Evolutionary conservation across 179 eudicot species (phyloP).

Genomic region (Monotropa hypopitys): DNA sequence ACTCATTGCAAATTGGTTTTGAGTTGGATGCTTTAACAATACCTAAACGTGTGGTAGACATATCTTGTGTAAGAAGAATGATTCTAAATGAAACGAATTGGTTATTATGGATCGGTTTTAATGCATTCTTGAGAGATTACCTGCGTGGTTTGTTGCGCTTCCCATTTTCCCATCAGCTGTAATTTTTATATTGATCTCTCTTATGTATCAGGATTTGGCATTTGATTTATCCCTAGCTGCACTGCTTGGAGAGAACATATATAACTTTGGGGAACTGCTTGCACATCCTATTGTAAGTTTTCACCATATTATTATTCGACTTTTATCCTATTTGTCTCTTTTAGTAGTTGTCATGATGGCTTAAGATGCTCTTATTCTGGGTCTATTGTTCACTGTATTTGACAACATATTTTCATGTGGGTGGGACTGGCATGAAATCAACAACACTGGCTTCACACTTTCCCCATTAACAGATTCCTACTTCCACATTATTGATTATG

Average conservation of each 20-base stretch:
- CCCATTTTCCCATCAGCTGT: neutral
- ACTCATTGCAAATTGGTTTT: no score
- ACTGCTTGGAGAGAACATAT: constrained; percentile 89
- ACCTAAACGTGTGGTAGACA: neutral
- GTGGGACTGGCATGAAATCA: neutral
- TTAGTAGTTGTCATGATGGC: neutral
- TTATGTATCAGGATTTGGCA: constrained; percentile 63
- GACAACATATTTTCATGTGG: neutral
- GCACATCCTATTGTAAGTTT: constrained; percentile 93
- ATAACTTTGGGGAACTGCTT: constrained; percentile 97
- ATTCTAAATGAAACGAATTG: neutral
- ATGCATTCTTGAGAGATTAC: constrained; percentile 2
- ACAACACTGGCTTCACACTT: neutral
- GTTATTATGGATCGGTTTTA: neutral
- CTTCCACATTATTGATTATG: neutral
- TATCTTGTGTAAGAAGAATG: neutral
- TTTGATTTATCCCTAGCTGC: constrained; percentile 97
- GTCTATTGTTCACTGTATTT: neutral
- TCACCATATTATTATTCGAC: neutral
- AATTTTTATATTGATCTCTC: neutral
- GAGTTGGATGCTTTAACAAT: no score
- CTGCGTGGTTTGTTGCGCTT: neutral
- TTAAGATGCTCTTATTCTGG: neutral
- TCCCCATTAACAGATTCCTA: neutral
- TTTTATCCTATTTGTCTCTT: neutral